Evolutionary conservation across 2,329 filamentous ascomycete species (phyloP), one percentile per base, ranked within the genome.

Genomic region (Hirsutella rhossiliensis): DNA sequence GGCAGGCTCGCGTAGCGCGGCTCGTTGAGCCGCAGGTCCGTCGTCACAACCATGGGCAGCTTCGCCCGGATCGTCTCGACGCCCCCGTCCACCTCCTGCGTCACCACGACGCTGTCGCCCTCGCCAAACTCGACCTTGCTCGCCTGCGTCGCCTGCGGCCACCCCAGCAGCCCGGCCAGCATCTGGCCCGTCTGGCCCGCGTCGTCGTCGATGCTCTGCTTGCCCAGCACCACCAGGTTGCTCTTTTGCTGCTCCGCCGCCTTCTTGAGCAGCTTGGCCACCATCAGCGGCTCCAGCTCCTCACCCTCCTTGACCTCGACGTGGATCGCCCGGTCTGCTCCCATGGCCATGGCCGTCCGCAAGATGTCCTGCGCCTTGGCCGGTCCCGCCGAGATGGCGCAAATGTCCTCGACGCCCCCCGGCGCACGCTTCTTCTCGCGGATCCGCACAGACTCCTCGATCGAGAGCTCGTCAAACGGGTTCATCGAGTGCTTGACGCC

Each of bases 401-500:
- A 81, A 60, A 98, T 97, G 63, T 96, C 88, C 54, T 88, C 82
- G 49, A 98, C 89, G 56, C 83, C 82, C 51, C 76, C 72, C 17
- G 80, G 75, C 17, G 79, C 78, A 45, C 68, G 65, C 65, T 86
- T 84, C 72, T 86, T 84, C 65, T 97, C 90, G 64, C 92, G 89
- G 61, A 98, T 84, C 36, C 87, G 87, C 42, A 96, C 86, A 42
- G 89, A 87, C 71, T 97, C 92, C 69, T 98, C 92, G 64, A 98
- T 81, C 38, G 88, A 94, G 59, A 98, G 85, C 66, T 98, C 92
- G 73, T 98, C 92, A 69, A 98, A 98, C 18, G 92, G 92, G 75
- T 97, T 98, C 79, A 98, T 90, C 62, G 83, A 89, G 76, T 97
- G 90, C 69, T 97, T 97, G 59, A 97, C 88, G 54, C 86, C 86